Evolutionary conservation across 1,284 basidiomycete genomes (phyloP), one percentile per base, ranked within the genome.

Genomic region (Tilletia indica): DNA sequence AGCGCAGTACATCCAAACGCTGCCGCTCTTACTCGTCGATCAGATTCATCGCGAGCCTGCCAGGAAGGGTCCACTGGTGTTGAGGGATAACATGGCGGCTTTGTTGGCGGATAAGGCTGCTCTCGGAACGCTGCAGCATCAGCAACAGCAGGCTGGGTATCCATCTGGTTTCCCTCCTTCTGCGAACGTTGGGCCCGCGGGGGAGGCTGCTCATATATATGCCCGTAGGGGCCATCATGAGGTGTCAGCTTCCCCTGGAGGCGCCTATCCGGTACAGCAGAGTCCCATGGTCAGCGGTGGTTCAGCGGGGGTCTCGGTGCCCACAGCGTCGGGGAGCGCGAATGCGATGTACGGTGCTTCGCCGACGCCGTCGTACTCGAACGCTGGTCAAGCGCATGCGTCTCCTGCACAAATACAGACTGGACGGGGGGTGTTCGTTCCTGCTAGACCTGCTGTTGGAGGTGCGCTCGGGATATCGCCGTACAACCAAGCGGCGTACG

Each of bases 81-180:
- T 64, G 11, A 34, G 38, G 36, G 61, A 64, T 34, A 64, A 64
- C 34, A 34, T 42, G 61, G 61, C 61, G 6, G 61, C 38, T 11
- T 21, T 39, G 16, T 34, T 64, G 36, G 19, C 61, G 3, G 51
- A 54, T 54, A 19, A 19, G 51, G 11, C 51, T 54, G 19, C 51
- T 25, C n/a, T 11, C 12, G 47, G 12, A n/a, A n/a, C 47, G 42
- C 42, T 9, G 42, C 42, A 45, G 42, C 42, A 45, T 14, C 42
- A 45, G 42, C 42, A 45, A 14, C 42, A 45, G 9, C 42, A 45
- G 14, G 42, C 16, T 19, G 51, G 19, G 12, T 54, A 12, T 19
- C 51, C 16, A 9, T 6, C 51, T 9, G 51, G 19, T 1, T 54
- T 54, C 51, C 21, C 51, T 19, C 51, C 51, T 25, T 54, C 51